Conservation (phyloP, 345 rosid genomes). For the Aegle marmelos region DNA sequence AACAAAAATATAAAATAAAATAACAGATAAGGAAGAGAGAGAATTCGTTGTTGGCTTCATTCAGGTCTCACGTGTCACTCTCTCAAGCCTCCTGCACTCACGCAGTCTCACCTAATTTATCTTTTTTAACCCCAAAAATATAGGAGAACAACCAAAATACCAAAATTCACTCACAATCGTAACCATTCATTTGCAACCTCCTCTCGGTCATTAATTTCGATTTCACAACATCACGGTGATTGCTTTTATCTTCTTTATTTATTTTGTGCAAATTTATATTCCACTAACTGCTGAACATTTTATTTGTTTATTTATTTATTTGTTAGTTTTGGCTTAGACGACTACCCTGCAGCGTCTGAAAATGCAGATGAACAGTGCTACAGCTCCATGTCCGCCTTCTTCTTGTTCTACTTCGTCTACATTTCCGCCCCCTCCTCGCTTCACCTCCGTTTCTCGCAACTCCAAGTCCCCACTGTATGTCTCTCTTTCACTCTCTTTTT, state of each 20-base stretch:
- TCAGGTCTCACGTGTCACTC: constrained; percentile 20
- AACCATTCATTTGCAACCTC: background rate
- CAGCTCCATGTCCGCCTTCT: constrained; percentile 21
- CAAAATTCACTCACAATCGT: background rate
- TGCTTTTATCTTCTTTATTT: no score
- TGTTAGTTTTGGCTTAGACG: background rate
- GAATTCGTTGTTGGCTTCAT: background rate
- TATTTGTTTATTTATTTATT: no score
- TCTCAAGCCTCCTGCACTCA: background rate
- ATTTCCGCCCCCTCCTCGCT: constrained; percentile 37
- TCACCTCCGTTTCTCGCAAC: constrained; percentile 24
- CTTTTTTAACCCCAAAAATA: constrained; percentile 4
- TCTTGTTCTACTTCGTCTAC: constrained; percentile 44
- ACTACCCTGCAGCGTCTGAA: background rate
- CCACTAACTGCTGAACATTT: background rate
- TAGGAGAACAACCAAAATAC: constrained; percentile 6
- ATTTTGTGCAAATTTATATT: no score
- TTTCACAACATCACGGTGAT: background rate
- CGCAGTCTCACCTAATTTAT: no score
- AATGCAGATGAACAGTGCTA: background rate
- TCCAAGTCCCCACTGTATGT: constrained; percentile 33
- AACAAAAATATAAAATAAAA: background rate
- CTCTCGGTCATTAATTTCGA: background rate
- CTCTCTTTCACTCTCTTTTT: background rate
- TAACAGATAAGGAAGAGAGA: background rate